Evolutionary conservation across 768 basidiomycete genomes (phyloP).

Genomic region (Termitomyces sp.): DNA sequence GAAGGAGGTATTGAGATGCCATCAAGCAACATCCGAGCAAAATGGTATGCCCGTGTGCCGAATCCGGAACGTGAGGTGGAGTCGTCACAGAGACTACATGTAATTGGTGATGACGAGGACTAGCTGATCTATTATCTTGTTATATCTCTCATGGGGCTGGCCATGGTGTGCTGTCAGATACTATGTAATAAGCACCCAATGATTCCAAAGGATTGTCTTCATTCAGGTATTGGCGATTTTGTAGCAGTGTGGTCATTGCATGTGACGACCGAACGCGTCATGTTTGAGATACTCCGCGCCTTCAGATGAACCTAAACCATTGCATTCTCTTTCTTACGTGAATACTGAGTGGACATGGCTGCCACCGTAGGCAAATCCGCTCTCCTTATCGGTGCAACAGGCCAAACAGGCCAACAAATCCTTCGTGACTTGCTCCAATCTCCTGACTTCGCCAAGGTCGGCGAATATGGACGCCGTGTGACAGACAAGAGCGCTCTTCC

Average conservation of each 20-base stretch:
- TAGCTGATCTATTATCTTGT: conserved; percentile 15
- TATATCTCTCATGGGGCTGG: not conserved
- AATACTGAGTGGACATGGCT: conserved; percentile 10
- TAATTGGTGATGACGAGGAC: conserved; percentile 33
- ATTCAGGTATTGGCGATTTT: not conserved
- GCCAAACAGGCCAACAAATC: conserved; percentile 60
- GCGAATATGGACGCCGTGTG: conserved; percentile 67
- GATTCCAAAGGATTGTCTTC: not conserved
- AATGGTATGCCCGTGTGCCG: conserved; percentile 69
- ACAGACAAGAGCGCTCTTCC: conserved; percentile 42
- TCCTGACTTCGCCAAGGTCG: conserved; percentile 53
- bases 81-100: conserved; percentile 19
- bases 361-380: conserved; percentile 39
- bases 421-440: conserved; percentile 60
- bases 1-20: conserved; percentile 16
- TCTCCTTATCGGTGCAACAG: conserved; percentile 76
- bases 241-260: not conserved
- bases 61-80: conserved; percentile 23
- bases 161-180: conserved; percentile 3
- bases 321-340: not conserved
- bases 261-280: not conserved
- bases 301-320: no score
- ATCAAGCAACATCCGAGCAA: conserved; percentile 28
- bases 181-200: no score
- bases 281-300: not conserved